Evolutionary conservation across 306 rosid species (phyloP), one percentile per base, ranked within the genome.

Genomic region (Vicia villosa): DNA sequence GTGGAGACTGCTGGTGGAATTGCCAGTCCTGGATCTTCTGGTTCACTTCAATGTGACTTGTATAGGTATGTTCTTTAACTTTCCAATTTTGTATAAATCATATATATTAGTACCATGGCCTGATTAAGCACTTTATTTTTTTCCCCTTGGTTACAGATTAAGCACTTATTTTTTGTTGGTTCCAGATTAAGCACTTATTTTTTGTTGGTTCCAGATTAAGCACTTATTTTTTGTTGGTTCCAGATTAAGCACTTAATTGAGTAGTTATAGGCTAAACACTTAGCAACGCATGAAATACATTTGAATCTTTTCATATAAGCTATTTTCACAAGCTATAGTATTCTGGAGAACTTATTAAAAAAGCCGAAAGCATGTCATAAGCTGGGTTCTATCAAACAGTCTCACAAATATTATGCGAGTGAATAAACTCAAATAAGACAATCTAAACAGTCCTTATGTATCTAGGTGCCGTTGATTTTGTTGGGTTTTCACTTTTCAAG

Each of bases 21-120:
- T 63, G 98, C 97, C 0, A 94, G 97, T 71, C 98, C 96, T 0
- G 96, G 98, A 13, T 90, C 98, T 68, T 90, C 97, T 21, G 97
- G 97, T 8, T 84, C 97, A 17, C 97, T 90, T 72, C 98, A 94
- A 72, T 94, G 98, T 74, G 97, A 90, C 80, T 79, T 94, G 79
- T 94, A 90, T 62, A 87, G 97, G 98, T 85, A 6, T 37, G 63
- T 41, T 19, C 24, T 30, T 54, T 9, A 26, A 8, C 12, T 24
- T 38, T n/a, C 0, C 38, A 51, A 20, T 58, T n/a, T 16, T 4
- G 5, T 15, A 4, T 4, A 20, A 20, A 22, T 38, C 51, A 15
- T 17, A 1, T 8, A 28, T 28, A 5, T 28, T 28, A 28, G 32
- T 4, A 28, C 37, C 37, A 32, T 5, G 7, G 8, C 36, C 36